These are phyloP conservation scores for Ogataea saltuana DNA, from an alignment of 805 yeast species.

Conservation along the genomic window DNA sequence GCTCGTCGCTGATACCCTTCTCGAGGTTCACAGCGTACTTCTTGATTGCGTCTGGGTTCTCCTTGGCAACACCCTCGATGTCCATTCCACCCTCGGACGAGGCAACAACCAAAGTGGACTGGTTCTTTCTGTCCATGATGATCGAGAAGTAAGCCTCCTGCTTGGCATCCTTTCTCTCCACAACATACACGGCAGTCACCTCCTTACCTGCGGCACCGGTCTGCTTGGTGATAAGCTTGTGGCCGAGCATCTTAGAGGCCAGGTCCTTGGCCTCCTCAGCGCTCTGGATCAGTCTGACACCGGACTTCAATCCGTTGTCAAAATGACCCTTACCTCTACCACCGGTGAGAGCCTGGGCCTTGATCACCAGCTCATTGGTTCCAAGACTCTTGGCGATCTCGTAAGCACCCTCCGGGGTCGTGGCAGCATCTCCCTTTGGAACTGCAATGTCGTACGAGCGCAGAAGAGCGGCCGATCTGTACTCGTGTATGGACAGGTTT, in stretches of 20 bases:
- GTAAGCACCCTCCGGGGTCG: conserved; percentile 85
- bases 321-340: conserved; percentile 99
- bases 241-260: conserved; percentile 87
- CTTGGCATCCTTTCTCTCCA: conserved; percentile 89
- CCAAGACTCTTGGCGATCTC: conserved; percentile 75
- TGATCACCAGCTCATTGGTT: conserved; percentile 84
- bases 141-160: conserved; percentile 96
- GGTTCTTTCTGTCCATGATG: conserved; percentile 89
- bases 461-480: conserved; percentile 87
- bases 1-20: conserved; percentile 74
- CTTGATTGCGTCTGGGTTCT: conserved; percentile 88
- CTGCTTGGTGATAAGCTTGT: conserved; percentile 95
- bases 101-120: conserved; percentile 90
- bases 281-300: conserved; percentile 85
- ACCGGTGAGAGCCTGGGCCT: conserved; percentile 99
- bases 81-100: conserved; percentile 99
- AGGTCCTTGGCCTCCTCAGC: conserved; percentile 85
- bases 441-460: conserved; percentile 82
- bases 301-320: conserved; percentile 93
- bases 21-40: conserved; percentile 78
- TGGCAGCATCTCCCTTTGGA: conserved; percentile 89
- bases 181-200: conserved; percentile 94
- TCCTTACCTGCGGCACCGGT: conserved; percentile 97
- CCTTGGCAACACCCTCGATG: conserved; percentile 96
- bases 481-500: conserved; percentile 90